Evolutionary conservation across 495 filamentous ascomycete genomes (phyloP), one percentile per base, ranked within the genome.

Genomic region (Neurospora tetrasperma): DNA sequence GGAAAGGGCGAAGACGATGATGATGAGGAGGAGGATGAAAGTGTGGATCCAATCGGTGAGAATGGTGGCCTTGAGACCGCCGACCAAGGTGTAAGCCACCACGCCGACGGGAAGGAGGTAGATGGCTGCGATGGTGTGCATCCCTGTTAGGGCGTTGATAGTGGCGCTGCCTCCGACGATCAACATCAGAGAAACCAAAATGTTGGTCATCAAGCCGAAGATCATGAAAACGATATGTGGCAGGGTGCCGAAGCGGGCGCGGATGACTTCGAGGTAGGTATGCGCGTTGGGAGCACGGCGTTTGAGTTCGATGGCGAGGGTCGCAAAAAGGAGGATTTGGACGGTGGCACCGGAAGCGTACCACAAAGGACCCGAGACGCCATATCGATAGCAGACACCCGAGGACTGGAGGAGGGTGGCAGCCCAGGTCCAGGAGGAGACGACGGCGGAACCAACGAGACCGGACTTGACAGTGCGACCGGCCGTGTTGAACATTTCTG

Each of bases 401-500:
- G 93, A 91, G n/a, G 89, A 92, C 79, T 98, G 95, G 14, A 94
- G 84, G 3, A 94, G 83, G 11, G 91, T 94, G 69, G 92, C 92
- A 6, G 92, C 92, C 93, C 94, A 97, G 9, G 95, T 98, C 95
- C 95, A 98, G 54, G 91, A 94, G 73, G 92, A 94, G 23, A 97
- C 94, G 46, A 98, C 95, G n/a, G 95, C 94, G 40, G 92, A 91
- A 5, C 93, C 93, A n/a, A 98, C 94, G 20, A 98, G 85, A 69
- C 95, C 95, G 14, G 93, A 94, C 77, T 97, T 98, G 77, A 98
- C 95, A 11, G 94, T 97, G 68, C 95, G 86, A 20, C 95, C 95
- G 69, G 95, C 95, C 3, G 95, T 98, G 73, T 89, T 94, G 88
- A 98, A 98, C 92, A 96, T 97, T 82, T 98, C 95, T 0, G 93